These are phyloP conservation scores for Rhizoctonia solani DNA, from an alignment of 1,284 basidiomycete species.

Conservation along the genomic window DNA sequence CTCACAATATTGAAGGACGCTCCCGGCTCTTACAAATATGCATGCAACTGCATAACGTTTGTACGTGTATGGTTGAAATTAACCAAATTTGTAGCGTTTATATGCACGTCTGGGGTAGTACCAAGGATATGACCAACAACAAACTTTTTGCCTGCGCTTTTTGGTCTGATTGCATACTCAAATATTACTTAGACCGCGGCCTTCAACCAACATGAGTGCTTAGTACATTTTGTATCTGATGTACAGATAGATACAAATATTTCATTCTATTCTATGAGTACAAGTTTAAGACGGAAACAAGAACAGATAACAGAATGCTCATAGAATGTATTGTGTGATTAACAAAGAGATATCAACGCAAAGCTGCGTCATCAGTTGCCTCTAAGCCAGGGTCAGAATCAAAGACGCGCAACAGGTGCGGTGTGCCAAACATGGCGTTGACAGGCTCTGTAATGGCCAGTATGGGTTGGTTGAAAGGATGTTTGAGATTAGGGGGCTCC, in stretches of 20 bases:
- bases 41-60: background rate
- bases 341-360: background rate
- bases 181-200: background rate
- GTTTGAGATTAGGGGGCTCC: background rate
- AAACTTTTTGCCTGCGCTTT: background rate
- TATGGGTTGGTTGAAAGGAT: background rate
- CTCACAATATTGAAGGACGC: slow-evolving; percentile 37
- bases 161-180: background rate
- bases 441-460: too few species aligned
- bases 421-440: too few species aligned
- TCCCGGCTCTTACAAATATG: background rate
- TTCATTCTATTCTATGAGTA: background rate
- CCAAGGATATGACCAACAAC: background rate
- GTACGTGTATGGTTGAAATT: background rate
- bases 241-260: background rate
- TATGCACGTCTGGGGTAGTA: background rate
- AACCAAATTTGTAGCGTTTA: background rate
- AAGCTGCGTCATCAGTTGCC: background rate
- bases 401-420: too few species aligned
- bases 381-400: too few species aligned
- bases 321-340: background rate
- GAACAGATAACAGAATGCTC: background rate
- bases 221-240: background rate
- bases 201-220: background rate
- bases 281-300: background rate